Evolutionary conservation across 495 filamentous ascomycete species (phyloP), one percentile per base, ranked within the genome.

Genomic region (Cercophora samala): DNA sequence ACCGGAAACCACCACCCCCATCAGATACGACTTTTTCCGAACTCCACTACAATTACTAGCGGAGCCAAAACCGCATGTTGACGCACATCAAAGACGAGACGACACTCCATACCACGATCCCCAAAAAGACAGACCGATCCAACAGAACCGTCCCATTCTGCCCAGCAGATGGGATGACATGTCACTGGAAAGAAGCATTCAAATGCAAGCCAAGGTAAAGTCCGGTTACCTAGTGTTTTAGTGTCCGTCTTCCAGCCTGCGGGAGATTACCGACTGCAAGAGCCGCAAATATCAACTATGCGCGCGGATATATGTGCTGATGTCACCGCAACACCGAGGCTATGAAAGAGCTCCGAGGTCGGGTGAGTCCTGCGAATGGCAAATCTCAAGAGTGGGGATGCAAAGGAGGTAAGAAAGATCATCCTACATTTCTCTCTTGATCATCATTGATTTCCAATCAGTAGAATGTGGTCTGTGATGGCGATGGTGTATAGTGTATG

Each of bases 21-120:
- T 46, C 37, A 62, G 60, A 62, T 62, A 62, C 60, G 60, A 62
- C 26, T 62, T 62, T 62, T 37, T 18, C 60, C 60, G 60, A 62
- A 19, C 60, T 62, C 60, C 60, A 62, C 60, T 37, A 46, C 15
- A 13, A 18, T n/a, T n/a, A n/a, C n/a, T 46, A 46, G 37, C 37
- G 37, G 37, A 46, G 37, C 37, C 37, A 11, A 11, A 46, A 46
- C 37, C 37, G 2, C 37, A 29, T 29, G 26, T 29, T 29, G 26
- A 29, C 26, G 26, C 37, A 13, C 37, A 46, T 46, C 37, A 46
- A 46, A 46, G 37, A 46, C 37, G 15, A 46, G 37, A 46, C 37
- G 37, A 1, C 37, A 46, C 1, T 29, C 26, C 9, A 46, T 17
- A 46, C 37, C 13, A 46, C 37, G 37, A 46, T 46, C 37, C n/a